Evolutionary conservation across 148 eudicot genomes (phyloP).

Genomic region (Camellia lanceoleosa): DNA sequence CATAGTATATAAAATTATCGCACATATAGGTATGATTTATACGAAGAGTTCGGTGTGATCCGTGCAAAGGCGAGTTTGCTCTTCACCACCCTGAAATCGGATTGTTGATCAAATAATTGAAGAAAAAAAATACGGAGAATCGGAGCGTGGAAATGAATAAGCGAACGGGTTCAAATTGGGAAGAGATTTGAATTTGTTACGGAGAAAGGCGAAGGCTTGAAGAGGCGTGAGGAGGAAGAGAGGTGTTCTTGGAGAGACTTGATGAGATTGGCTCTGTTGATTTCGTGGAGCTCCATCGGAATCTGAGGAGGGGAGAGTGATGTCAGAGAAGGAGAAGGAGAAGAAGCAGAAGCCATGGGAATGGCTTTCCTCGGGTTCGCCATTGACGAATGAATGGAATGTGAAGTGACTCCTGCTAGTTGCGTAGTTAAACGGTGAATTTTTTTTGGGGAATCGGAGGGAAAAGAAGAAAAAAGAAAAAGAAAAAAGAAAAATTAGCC

Average conservation of each 20-base stretch:
- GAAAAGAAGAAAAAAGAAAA: too few species aligned
- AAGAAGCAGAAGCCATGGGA: conserved; percentile 32
- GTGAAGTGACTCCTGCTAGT: too few species aligned
- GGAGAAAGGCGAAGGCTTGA: conserved; percentile 67
- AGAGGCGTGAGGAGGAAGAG: conserved; percentile 40
- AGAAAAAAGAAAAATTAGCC: too few species aligned
- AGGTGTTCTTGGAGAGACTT: conserved; percentile 58
- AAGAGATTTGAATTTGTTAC: conserved; percentile 19
- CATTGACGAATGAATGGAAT: not conserved
- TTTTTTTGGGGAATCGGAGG: too few species aligned
- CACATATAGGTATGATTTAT: not conserved
- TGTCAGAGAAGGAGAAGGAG: conserved; percentile 24
- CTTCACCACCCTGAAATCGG: conserved; percentile 74
- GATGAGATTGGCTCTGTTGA: conserved; percentile 59
- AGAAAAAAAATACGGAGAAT: not conserved
- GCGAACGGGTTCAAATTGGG: not conserved
- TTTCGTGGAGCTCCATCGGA: conserved; percentile 57
- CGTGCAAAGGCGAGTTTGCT: conserved; percentile 77
- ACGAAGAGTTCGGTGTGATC: conserved; percentile 91
- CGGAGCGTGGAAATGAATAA: not conserved
- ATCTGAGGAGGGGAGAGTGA: conserved; percentile 56
- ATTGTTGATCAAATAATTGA: not conserved
- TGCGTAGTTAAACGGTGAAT: too few species aligned
- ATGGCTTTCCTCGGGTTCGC: conserved; percentile 19
- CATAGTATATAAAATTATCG: not conserved